phyloP scores from a whole-genome alignment of 805 yeast species.

The Yarrowia sp. region DNA sequence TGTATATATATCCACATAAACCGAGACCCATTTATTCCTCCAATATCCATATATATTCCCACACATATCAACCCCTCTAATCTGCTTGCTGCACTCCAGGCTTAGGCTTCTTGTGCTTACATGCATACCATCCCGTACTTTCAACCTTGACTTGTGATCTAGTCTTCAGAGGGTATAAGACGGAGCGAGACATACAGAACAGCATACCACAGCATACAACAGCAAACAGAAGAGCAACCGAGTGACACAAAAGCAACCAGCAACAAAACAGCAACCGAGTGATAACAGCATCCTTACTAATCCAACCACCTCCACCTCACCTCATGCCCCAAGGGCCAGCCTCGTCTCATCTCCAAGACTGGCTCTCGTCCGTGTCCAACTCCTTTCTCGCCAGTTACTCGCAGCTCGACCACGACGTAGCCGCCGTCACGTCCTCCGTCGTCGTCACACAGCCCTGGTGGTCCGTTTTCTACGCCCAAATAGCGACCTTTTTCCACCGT shows the following conservation, averaged over 20 bases:
- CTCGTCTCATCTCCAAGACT: not conserved
- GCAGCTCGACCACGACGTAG: not conserved
- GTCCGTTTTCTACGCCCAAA: not conserved
- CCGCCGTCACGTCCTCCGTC: not conserved
- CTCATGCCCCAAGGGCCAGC: not conserved
- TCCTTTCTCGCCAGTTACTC: conserved; percentile 24
- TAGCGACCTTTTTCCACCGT: not conserved
- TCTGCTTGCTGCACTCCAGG: no score
- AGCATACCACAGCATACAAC: no score
- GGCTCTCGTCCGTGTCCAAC: conserved; percentile 13
- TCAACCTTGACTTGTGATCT: not conserved
- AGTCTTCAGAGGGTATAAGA: no score
- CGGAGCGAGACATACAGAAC: no score
- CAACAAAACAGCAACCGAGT: no score
- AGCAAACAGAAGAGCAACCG: no score
- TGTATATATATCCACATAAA: no score
- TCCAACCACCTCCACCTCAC: not conserved
- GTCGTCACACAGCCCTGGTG: not conserved
- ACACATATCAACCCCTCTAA: no score
- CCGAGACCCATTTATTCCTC: no score
- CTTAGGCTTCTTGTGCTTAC: no score
- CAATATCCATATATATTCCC: not conserved
- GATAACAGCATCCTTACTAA: no score
- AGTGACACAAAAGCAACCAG: no score
- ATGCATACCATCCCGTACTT: not conserved